phyloP scores from a whole-genome alignment of 2,329 filamentous ascomycete genomes.

The Pseudocercospora macadamiae region DNA sequence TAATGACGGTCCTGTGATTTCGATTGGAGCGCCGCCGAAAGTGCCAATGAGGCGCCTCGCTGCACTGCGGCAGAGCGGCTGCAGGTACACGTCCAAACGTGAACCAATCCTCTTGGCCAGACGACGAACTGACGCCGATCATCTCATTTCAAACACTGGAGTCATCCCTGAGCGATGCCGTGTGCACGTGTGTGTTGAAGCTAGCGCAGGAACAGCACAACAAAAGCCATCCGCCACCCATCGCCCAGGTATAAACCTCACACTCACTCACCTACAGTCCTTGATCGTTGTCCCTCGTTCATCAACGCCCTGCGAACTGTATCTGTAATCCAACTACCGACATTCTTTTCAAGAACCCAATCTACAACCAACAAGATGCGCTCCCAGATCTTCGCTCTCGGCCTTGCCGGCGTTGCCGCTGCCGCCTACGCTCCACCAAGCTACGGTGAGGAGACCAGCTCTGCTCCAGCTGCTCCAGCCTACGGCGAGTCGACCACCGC shows the following conservation, averaged over 20 bases:
- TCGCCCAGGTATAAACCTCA: neutral
- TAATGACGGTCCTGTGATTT: slow-evolving; percentile 2
- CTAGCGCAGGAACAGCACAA: slow-evolving; percentile 7
- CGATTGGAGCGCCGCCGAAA: slow-evolving; percentile 4
- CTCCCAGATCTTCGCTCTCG: slow-evolving; percentile 34
- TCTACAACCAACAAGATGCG: slow-evolving; percentile 44
- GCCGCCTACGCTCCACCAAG: slow-evolving; percentile 38
- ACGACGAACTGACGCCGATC: slow-evolving; percentile 1
- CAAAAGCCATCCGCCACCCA: slow-evolving; percentile 4
- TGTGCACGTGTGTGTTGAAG: slow-evolving; percentile 1
- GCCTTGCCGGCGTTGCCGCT: slow-evolving; percentile 44
- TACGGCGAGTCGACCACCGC: neutral
- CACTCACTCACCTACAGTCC: neutral
- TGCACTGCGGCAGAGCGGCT: slow-evolving; percentile 2
- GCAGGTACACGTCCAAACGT: neutral
- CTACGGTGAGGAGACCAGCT: slow-evolving; percentile 6
- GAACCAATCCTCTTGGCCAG: neutral
- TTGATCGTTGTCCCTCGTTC: slow-evolving; percentile 8
- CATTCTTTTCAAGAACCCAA: slow-evolving; percentile 15
- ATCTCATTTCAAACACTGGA: slow-evolving; percentile 7
- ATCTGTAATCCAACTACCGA: slow-evolving; percentile 19
- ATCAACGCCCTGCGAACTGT: slow-evolving; percentile 11
- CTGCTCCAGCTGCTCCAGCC: slow-evolving; percentile 9
- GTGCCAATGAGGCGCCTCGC: neutral
- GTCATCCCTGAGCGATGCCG: slow-evolving; percentile 1